phyloP scores from a whole-genome alignment of 2,329 filamentous ascomycete species.

The Annulohypoxylon truncatum region DNA sequence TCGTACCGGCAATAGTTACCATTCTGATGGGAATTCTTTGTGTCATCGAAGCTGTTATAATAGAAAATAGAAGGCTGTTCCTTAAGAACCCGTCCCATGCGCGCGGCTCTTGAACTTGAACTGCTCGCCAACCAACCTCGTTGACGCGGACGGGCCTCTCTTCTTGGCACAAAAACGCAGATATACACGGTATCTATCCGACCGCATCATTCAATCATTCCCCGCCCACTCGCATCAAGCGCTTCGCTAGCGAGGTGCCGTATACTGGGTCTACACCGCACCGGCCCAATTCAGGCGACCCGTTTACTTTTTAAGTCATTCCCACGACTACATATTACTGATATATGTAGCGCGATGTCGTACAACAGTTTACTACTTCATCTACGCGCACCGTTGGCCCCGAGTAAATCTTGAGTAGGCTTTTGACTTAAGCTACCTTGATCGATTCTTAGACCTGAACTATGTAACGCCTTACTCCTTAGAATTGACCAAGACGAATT shows the following conservation, averaged over 20 bases:
- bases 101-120: slow-evolving; percentile 31
- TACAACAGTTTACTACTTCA: neutral
- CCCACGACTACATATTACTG: neutral
- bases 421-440: neutral
- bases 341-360: neutral
- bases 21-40: slow-evolving; percentile 18
- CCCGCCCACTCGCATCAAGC: neutral
- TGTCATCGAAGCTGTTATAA: neutral
- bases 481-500: neutral
- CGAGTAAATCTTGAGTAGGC: neutral
- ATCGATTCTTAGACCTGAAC: neutral
- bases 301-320: neutral
- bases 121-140: slow-evolving; percentile 24
- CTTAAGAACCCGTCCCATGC: slow-evolving; percentile 10
- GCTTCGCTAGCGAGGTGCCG: slow-evolving; percentile 15
- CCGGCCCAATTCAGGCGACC: neutral
- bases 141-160: neutral
- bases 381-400: neutral
- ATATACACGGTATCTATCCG: neutral
- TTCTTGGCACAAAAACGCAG: slow-evolving; percentile 25
- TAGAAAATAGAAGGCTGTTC: slow-evolving; percentile 7
- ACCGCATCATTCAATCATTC: neutral
- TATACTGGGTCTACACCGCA: neutral
- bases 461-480: neutral
- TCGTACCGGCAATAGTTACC: slow-evolving; percentile 37